Percentiles rank a stretch among this genome's conserved stretches.
phyloP scores from a whole-genome alignment of 257 asterid species.

The Haberlea rhodopensis region DNA sequence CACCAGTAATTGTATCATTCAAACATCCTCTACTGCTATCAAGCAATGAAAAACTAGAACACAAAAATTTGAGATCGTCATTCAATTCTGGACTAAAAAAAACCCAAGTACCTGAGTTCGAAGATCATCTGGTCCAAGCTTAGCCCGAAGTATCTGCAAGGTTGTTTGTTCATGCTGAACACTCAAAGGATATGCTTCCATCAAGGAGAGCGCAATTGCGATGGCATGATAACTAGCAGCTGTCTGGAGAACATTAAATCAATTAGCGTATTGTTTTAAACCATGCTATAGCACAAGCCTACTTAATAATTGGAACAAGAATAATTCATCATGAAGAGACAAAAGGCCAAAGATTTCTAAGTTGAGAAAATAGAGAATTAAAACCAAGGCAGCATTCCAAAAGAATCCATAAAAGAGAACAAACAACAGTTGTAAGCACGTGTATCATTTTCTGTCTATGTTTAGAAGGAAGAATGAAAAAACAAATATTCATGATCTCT shows the following conservation, averaged over 20 bases:
- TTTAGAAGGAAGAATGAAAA: conserved; percentile 4
- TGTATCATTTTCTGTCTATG: background rate
- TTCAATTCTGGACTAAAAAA: conserved; percentile 20
- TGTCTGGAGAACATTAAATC: conserved; percentile 50
- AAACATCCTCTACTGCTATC: background rate
- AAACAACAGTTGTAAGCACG: background rate
- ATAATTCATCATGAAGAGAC: conserved; percentile 7
- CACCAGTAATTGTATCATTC: conserved; percentile 2
- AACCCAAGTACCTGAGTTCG: conserved; percentile 71
- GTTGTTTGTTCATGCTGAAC: conserved; percentile 97
- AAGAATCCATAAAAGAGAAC: conserved; percentile 2
- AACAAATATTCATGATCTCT: background rate
- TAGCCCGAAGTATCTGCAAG: conserved; percentile 75
- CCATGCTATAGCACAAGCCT: conserved; percentile 26
- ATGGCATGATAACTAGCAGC: conserved; percentile 98
- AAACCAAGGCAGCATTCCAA: conserved; percentile 5
- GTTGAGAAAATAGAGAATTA: conserved; percentile 4
- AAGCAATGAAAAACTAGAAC: conserved; percentile 18
- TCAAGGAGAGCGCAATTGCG: conserved; percentile 90
- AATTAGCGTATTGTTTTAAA: conserved; percentile 26
- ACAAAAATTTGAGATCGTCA: conserved; percentile 19
- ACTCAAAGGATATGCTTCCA: conserved; percentile 94
- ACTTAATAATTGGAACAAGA: conserved; percentile 16
- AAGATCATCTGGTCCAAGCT: conserved; percentile 92
- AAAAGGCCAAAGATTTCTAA: conserved; percentile 5